These are phyloP conservation scores for Metschnikowia dekortorum DNA, from an alignment of 805 yeast species.

Conservation along the genomic window DNA sequence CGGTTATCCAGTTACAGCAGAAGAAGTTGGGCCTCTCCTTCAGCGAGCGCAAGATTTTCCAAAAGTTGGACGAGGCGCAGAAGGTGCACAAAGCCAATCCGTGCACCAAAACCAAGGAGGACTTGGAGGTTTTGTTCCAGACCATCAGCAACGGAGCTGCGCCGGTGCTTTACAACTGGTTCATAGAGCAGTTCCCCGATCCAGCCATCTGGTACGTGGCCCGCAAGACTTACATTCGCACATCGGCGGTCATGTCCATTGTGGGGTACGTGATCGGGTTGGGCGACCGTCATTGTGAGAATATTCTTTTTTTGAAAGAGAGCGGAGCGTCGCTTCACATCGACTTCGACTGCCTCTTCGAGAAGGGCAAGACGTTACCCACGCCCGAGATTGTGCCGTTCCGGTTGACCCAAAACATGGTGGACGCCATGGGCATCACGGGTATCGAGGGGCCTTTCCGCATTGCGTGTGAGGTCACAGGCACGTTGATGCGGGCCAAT, in stretches of 20 bases:
- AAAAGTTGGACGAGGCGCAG: conserved; percentile 32
- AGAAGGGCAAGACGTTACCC: conserved; percentile 65
- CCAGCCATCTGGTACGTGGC: conserved; percentile 85
- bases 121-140: conserved; percentile 22
- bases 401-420: conserved; percentile 80
- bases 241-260: conserved; percentile 95
- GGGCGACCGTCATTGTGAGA: conserved; percentile 97
- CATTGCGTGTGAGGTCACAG: conserved; percentile 79
- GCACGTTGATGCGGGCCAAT: conserved; percentile 64
- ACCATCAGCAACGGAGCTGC: conserved; percentile 37
- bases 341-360: conserved; percentile 95
- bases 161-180: conserved; percentile 85
- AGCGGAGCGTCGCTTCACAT: conserved; percentile 86
- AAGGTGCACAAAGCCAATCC: conserved; percentile 13
- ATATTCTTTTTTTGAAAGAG: conserved; percentile 65
- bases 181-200: conserved; percentile 81
- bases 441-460: conserved; percentile 90
- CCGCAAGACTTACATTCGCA: conserved; percentile 66
- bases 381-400: conserved; percentile 96
- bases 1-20: conserved; percentile 38
- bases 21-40: conserved; percentile 20
- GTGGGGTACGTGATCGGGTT: conserved; percentile 91
- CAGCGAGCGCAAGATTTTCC: conserved; percentile 25
- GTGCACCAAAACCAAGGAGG: conserved; percentile 5
- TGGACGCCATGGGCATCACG: conserved; percentile 83